Evolutionary conservation across 192 early-diverging fungal genomes (phyloP), one percentile per base, ranked within the genome.

Genomic region (Backusella circina): DNA sequence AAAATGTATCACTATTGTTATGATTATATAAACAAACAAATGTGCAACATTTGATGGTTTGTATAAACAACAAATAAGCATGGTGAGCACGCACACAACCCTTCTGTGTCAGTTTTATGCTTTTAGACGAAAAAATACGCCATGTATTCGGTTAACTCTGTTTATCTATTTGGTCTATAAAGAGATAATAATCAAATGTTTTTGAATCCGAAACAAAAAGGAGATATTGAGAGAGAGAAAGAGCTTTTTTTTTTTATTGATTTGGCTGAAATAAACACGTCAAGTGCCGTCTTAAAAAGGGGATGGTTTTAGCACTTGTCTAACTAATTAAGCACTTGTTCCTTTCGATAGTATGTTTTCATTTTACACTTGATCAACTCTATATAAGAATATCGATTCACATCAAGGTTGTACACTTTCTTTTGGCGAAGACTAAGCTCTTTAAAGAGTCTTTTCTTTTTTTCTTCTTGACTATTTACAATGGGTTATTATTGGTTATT

Each of bases 11-110:
- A 61, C 54, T 28, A 8, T 61, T 28, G 9, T 23, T 26, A 21
- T 26, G 26, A 28, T 61, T 61, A 61, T 61, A 61, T 61, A 26
- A 26, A 57, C 12, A 57, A 57, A 57, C 23, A 57, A 57, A 57
- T 57, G 26, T 3, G 54, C 54, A 57, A 26, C 8, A 57, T 10
- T 54, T 54, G 51, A 54, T 54, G 21, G 51, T 54, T 57, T 57
- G 9, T 57, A 57, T 57, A 61, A 61, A 61, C 54, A 61, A 61
- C 23, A 61, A 57, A 61, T 28, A 61, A 61, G 54, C 54, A 61
- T 61, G 54, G 54, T 61, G 26, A 6, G 23, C 54, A 54, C 51
- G 51, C 23, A 57, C 54, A 26, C 54, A 61, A 21, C 23, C 54
- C 54, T 61, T 61, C 54, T 61, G 54, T 61, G 26, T 61, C 54